Base-by-base conservation (phyloP, 2,329 filamentous ascomycete species). In the Aspergillus neoniger region DNA sequence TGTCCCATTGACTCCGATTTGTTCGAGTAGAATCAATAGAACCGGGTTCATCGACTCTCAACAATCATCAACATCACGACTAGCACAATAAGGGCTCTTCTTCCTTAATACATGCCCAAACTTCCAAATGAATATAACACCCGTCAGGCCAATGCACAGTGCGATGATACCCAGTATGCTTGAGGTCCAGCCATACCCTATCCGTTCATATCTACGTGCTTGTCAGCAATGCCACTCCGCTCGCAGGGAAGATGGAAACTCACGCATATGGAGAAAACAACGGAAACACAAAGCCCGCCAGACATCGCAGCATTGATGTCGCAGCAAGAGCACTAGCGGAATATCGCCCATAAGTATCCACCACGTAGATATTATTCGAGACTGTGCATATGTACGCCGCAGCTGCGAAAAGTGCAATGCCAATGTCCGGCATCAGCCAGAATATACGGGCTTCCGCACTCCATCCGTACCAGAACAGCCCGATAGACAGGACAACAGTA, bases 401-500 rank as follows among this genome's bases (percentile, higher is more conserved):
- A 3, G 19, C 12, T 4, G 17, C 19, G 1, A 14, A 10, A 0
- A 43, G 8, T 1, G 41, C 41, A 6, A 43, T 43, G 3, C 41
- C 41, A 2, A 43, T 10, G 1, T 43, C 12, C 3, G 41, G 41
- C 17, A 43, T 14, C 17, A 43, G 17, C 41, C 41, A 43, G 5
- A 12, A 19, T 1, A 43, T 14, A 19, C 19, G 41, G 4, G 41
- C 21, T 12, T 23, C 14, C 9, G 50, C 19, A 19, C 12, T 15
- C 82, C 82, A 84, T 10, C 82, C 82, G 62, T 84, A 85, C 67
- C 78, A 72, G 49, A 83, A 78, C 4, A 85, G 72, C 2, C 81
- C 79, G 5, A 78, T 61, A 0, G 82, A 81, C 0, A 80, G 76
- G 2, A 86, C 52, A 1, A 85, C 48, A 0, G 79, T 79, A 0